These are phyloP conservation scores for Pestalotiopsis sp. DNA, from an alignment of 2,329 filamentous ascomycete species.

Conservation along the genomic window DNA sequence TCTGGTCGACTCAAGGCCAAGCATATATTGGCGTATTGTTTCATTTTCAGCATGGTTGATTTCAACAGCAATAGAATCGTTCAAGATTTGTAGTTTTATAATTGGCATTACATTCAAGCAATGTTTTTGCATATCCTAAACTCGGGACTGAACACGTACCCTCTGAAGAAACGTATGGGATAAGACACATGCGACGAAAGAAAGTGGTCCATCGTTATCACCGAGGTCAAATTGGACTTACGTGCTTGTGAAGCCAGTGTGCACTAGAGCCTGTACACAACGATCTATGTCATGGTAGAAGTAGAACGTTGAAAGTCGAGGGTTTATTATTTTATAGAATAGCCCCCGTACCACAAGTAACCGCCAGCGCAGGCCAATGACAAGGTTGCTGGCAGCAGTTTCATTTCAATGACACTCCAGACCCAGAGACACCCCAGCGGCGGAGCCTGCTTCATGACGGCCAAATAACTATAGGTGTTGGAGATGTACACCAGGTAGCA, in stretches of 20 bases:
- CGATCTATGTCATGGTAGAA: too few species aligned
- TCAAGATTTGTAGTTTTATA: not conserved
- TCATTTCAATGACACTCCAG: conserved; percentile 88
- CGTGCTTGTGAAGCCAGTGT: too few species aligned
- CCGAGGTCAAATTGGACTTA: not conserved
- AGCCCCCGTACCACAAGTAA: conserved; percentile 53
- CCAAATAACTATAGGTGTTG: conserved; percentile 79
- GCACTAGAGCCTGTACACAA: too few species aligned
- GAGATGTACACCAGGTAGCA: conserved; percentile 81
- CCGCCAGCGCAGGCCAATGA: conserved; percentile 48
- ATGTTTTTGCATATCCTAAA: not conserved
- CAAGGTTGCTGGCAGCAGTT: conserved; percentile 64
- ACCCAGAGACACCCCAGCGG: conserved; percentile 88
- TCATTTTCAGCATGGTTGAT: not conserved
- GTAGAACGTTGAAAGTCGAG: not conserved
- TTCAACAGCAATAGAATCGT: not conserved
- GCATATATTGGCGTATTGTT: not conserved
- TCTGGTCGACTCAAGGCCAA: not conserved
- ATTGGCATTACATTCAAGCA: not conserved
- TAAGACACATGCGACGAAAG: too few species aligned
- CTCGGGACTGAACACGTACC: too few species aligned
- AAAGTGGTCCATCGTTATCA: not conserved
- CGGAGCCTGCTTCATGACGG: conserved; percentile 90
- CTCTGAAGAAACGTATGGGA: too few species aligned
- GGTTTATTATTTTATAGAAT: conserved; percentile 35